Base-by-base conservation (phyloP, 208 protist genomes). In the Trypanosoma avium region DNA sequence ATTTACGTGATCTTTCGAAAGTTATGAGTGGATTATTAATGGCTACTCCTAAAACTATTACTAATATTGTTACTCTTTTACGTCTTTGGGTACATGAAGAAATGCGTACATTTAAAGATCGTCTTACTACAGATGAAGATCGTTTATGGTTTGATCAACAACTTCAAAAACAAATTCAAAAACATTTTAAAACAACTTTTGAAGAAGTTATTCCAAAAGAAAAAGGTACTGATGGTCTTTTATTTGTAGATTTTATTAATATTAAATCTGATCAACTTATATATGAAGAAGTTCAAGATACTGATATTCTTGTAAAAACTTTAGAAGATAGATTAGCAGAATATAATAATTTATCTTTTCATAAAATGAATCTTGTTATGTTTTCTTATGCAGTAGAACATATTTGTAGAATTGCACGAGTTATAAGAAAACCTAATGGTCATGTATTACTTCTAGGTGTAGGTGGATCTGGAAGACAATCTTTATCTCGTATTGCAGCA, bases 301-400 rank as follows among this genome's bases (percentile, higher is more conserved):
- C 93, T n/a, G 55, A 70, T 4, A 65, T 79, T 12, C 74, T 99
- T 24, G 80, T 93, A 19, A 63, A 76, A 46, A 72, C 77, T 15
- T 48, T 99, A 19, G 86, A 98, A 59, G 69, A 79, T 21, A 86
- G 91, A 61, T 75, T 99, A 26, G 83, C 82, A 15, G 95, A 99
- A 43, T 98, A 99, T 83, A 98, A 99, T 66, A 66, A 45, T 53
- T 61, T 90, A 48, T 78, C 75, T 22, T 72, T 83, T 52, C 87
- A 95, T 38, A 85, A 96, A 68, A 92, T 99, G 66, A 76, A 95
- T 47, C 79, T 99, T 40, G 98, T 99, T 33, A 93, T 99, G 81
- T 99, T 99, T 84, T 66, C 95, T 26, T 96, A 99, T 60, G 97
- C 97, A 5, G 97, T 99, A 35, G 88, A 98, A 57, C 98, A 99